Conservation (phyloP, 768 basidiomycete species). For the Calocera viscosa region DNA sequence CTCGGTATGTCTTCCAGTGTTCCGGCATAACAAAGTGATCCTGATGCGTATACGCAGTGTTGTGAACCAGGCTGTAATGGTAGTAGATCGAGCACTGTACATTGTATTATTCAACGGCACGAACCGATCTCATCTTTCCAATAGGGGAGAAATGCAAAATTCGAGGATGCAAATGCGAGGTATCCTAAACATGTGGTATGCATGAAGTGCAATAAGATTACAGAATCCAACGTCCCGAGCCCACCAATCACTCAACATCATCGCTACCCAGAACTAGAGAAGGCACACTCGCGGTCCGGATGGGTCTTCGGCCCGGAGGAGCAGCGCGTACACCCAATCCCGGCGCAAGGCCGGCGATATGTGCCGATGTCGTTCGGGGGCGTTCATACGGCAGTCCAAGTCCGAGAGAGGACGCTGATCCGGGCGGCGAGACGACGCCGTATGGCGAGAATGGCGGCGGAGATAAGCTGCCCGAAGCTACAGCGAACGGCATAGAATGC, state of each 20-base stretch:
- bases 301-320: not conserved
- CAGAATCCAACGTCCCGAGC: too few species aligned
- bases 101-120: too few species aligned
- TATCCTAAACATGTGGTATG: too few species aligned
- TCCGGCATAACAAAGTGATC: not conserved
- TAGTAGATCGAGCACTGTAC: too few species aligned
- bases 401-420: not conserved
- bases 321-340: not conserved
- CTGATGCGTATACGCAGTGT: slow-evolving; percentile 11
- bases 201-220: too few species aligned
- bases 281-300: not conserved
- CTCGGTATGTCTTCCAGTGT: not conserved
- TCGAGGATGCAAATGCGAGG: too few species aligned
- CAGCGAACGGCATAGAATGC: not conserved
- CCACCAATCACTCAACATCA: not conserved
- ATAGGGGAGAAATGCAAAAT: too few species aligned
- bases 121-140: too few species aligned
- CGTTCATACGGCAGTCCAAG: not conserved
- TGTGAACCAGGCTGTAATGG: too few species aligned
- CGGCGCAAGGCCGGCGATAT: not conserved
- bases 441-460: not conserved
- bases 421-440: not conserved
- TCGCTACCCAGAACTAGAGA: not conserved
- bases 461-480: not conserved
- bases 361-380: not conserved